Evolutionary conservation across 108 stramenopile species (phyloP), one percentile per base, ranked within the genome.

Genomic region (Nitzschia sp.): DNA sequence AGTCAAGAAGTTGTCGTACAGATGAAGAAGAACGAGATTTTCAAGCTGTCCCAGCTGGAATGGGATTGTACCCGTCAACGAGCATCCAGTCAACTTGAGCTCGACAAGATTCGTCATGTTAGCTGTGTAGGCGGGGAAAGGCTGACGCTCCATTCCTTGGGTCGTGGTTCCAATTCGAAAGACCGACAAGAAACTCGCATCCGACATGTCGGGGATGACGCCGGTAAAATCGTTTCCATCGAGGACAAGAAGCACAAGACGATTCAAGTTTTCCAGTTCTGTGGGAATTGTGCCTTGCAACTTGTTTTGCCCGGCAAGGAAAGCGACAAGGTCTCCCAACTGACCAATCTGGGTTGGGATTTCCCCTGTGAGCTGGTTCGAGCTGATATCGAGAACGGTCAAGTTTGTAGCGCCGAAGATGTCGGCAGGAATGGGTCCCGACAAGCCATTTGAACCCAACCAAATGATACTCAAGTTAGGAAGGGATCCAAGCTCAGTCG

Each of bases 1-100:
- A 21, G 19, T 59, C 8, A 94, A 71, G 18, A 68, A 61, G 76
- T 93, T 93, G 9, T 63, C 54, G 31, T 87, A 79, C 49, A 93
- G 61, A 49, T 80, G 77, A 29, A 93, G 59, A 19, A 61, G 67
- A 35, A 80, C 71, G 26, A 92, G 59, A 31, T 30, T 70, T 11
- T 46, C 54, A 24, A 59, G 35, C 46, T 25, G 15, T 36, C 66
- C 74, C 17, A 74, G 33, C 18, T 33, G 59, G 2, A 26, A 24
- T 15, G 74, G 74, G 33, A 74, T 74, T 51, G 29, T 48, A 15
- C 74, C 74, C 23, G 58, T 61, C n/a, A 74, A 31, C 2, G 46
- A 59, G 15, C 57, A 57, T n/a, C 58, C 46, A 19, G 25, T 34
- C 30, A 74, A 59, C 45, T 54, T 53, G 26, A 74, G 66, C 28